A percentile compares a stretch with the other conserved stretches of the same genome.
phyloP scores from a whole-genome alignment of 352 stramenopile species.

The Vaucheria bursata region DNA sequence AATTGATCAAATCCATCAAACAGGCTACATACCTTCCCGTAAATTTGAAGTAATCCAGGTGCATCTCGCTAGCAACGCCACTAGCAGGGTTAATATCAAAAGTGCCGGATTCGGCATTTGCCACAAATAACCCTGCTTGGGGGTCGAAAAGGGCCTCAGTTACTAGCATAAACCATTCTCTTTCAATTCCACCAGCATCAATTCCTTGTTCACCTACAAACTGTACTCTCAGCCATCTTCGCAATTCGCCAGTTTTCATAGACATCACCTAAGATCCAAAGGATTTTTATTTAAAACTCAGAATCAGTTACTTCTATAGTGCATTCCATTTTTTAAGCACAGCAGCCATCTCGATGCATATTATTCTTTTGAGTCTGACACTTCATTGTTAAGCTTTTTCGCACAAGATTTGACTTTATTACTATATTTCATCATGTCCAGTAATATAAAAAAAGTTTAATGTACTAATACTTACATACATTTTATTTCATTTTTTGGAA shows the following conservation, averaged over 20 bases:
- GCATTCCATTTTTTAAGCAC: no score
- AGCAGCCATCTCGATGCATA: no score
- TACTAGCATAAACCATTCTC: conserved; percentile 81
- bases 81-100: conserved; percentile 72
- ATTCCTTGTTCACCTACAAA: conserved; percentile 79
- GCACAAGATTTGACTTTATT: no score
- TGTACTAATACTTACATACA: no score
- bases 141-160: conserved; percentile 75
- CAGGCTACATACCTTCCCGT: conserved; percentile 24
- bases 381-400: no score
- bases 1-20: no score
- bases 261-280: conserved; percentile 69
- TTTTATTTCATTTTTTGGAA: no score
- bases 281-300: no score
- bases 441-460: no score
- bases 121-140: conserved; percentile 65
- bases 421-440: no score
- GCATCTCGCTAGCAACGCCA: conserved; percentile 66
- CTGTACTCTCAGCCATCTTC: conserved; percentile 71
- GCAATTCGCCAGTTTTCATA: conserved; percentile 66
- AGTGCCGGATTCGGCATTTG: conserved; percentile 61
- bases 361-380: no score
- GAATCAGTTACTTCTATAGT: no score
- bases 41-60: conserved; percentile 62
- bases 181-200: conserved; percentile 73